Base-by-base conservation (phyloP, 1,284 basidiomycete species). In the Coniferiporia sulphurascens region DNA sequence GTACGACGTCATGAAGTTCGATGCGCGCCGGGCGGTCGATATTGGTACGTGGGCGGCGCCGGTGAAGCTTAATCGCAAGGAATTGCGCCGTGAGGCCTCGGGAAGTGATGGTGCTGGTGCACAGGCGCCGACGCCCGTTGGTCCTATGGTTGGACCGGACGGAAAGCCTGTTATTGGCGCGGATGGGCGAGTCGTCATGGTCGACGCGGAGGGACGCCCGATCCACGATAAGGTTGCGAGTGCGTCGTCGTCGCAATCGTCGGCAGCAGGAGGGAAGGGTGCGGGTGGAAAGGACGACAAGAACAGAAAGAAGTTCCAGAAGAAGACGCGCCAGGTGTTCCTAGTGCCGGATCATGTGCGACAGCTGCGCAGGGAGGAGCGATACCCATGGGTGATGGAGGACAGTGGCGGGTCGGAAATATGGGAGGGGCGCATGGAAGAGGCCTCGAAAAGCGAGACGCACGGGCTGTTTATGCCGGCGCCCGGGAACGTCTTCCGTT, bases 311-410 rank as follows among this genome's bases (percentile, higher is more conserved):
- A 83, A 85, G 66, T 89, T 91, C 65, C 85, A 90, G 78, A 89
- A 91, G 75, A 93, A 93, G 77, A 93, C 89, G 38, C 79, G 81
- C 61, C 91, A 94, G 75, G 89, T 93, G 32, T 91, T 86, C 71
- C 80, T 85, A 57, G 84, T 87, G 3, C 78, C 84, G 0, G 86
- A 89, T 51, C 83, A 86, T 22, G 74, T 81, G 50, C 75, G 87
- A 56, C 81, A 86, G 73, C 76, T 93, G 65, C 77, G 87, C 68
- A 82, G 80, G 67, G 91, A 95, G 74, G 93, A 95, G 72, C 78
- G 89, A 64, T 89, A 89, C 71, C 92, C 93, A 1, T 95, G 92
- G 93, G 85, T 95, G 48, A 82, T 94, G 73, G 92, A 95, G 74
- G 91, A 93, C 69, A 81, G 79, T 50, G 69, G 70, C 48, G 80